Base-by-base conservation (phyloP, 352 stramenopile species). In the Aphanomyces cochlioides region DNA sequence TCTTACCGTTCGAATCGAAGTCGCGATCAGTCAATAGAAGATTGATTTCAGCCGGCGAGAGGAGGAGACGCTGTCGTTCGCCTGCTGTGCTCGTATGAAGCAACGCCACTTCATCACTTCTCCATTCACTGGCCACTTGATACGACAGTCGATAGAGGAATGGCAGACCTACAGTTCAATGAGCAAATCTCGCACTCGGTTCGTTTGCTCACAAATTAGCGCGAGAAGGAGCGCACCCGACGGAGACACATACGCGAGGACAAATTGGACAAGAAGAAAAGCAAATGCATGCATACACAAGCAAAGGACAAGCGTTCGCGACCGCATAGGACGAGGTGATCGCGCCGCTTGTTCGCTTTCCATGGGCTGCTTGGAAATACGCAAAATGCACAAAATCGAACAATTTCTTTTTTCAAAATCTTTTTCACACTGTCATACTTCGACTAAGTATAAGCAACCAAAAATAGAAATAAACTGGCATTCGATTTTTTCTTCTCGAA, bases 1-100 rank as follows among this genome's bases (percentile, higher is more conserved):
- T 15, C 4, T n/a, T 61, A 70, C 64, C 64, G 54, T 70, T 70
- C 40, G 64, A 70, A 53, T 70, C 64, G 40, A 70, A 70, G 54
- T 70, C 64, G 15, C 64, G 64, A 43, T 70, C 64, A 15, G 64
- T 70, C 36, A 70, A 36, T 12, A 70, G 48, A 39, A 70, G 19
- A n/a, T 70, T 54, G 17, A 70, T 41, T 41, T 70, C 43, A 4
- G 64, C n/a, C 15, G 43, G 48, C 6, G 64, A 63, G 21, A 70
- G 43, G 36, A 70, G 38, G 5, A 70, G 21, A 43, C 53, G 64
- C 19, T 64, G 64, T 8, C 64, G 64, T 39, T 70, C 64, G 37
- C 64, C 64, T 2, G 8, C 12, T 10, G 38, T 56, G 34, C 43
- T 47, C 4, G 47, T 10, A 10, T 17, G 50, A 12, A 28, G 4